These are phyloP conservation scores for Betula pendula DNA, from an alignment of 306 rosid genomes.

Conservation along the genomic window DNA sequence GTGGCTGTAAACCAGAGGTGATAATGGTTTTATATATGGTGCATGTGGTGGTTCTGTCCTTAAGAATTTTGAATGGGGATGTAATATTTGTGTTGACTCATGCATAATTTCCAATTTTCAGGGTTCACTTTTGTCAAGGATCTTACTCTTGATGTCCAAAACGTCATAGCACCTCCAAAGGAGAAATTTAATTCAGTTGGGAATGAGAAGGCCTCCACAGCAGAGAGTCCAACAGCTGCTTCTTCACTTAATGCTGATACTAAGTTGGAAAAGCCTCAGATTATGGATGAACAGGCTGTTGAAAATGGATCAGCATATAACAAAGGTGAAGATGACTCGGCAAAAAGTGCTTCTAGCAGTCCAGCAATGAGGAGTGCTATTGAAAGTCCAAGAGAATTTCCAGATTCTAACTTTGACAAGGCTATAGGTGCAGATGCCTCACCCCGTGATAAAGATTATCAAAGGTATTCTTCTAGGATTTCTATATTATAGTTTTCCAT, in stretches of 20 bases:
- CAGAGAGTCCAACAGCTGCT: slow-evolving; percentile 53
- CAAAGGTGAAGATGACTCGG: slow-evolving; percentile 61
- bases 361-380: slow-evolving; percentile 66
- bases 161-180: slow-evolving; percentile 67
- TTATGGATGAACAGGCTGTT: slow-evolving; percentile 54
- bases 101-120: slow-evolving; percentile 37
- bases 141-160: slow-evolving; percentile 83
- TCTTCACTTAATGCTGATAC: slow-evolving; percentile 50
- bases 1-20: background rate
- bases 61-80: slow-evolving; percentile 2
- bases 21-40: background rate
- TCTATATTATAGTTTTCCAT: slow-evolving; percentile 14
- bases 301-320: slow-evolving; percentile 67
- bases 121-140: slow-evolving; percentile 85
- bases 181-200: slow-evolving; percentile 46
- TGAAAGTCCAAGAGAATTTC: slow-evolving; percentile 70
- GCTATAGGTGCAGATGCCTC: slow-evolving; percentile 57
- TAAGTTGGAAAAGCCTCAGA: slow-evolving; percentile 53
- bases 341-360: slow-evolving; percentile 72
- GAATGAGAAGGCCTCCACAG: slow-evolving; percentile 36
- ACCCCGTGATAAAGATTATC: slow-evolving; percentile 61
- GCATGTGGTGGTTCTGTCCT: slow-evolving; percentile 1
- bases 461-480: slow-evolving; percentile 55
- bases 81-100: slow-evolving; percentile 25
- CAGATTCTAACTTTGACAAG: slow-evolving; percentile 59